These are phyloP conservation scores for Seiridium unicorne DNA, from an alignment of 2,329 filamentous ascomycete species.

Conservation along the genomic window DNA sequence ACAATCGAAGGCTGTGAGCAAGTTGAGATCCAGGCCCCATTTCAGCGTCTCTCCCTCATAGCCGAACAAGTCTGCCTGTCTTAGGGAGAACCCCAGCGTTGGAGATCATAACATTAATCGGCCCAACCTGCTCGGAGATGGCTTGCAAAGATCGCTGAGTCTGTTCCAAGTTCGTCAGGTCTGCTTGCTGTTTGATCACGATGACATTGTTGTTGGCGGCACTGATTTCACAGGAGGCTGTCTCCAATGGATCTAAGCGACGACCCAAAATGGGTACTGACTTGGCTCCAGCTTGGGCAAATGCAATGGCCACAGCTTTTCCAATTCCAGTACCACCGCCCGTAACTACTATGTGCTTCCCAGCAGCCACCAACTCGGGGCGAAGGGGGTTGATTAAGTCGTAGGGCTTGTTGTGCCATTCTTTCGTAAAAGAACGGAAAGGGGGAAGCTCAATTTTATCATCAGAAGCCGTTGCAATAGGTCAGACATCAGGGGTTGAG, in stretches of 20 bases:
- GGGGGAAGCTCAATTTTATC: neutral
- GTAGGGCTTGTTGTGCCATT: constrained; percentile 32
- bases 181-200: constrained; percentile 27
- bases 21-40: neutral
- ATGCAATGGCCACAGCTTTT: constrained; percentile 36
- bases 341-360: constrained; percentile 39
- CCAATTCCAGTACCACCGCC: constrained; percentile 45
- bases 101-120: constrained; percentile 38
- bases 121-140: constrained; percentile 20
- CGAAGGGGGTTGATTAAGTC: constrained; percentile 35
- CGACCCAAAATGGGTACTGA: constrained; percentile 43
- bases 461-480: no score
- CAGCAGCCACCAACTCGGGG: constrained; percentile 35
- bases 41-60: neutral
- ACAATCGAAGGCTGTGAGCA: neutral
- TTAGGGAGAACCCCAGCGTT: constrained; percentile 25
- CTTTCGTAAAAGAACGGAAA: constrained; percentile 32
- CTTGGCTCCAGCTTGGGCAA: constrained; percentile 41
- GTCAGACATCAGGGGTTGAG: no score
- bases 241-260: constrained; percentile 28
- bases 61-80: neutral
- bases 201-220: constrained; percentile 26
- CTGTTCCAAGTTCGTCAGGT: constrained; percentile 27
- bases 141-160: constrained; percentile 29
- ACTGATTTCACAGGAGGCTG: constrained; percentile 31